Conservation (phyloP, 2,329 filamentous ascomycete genomes). For the Dactylellina drechsleri region DNA sequence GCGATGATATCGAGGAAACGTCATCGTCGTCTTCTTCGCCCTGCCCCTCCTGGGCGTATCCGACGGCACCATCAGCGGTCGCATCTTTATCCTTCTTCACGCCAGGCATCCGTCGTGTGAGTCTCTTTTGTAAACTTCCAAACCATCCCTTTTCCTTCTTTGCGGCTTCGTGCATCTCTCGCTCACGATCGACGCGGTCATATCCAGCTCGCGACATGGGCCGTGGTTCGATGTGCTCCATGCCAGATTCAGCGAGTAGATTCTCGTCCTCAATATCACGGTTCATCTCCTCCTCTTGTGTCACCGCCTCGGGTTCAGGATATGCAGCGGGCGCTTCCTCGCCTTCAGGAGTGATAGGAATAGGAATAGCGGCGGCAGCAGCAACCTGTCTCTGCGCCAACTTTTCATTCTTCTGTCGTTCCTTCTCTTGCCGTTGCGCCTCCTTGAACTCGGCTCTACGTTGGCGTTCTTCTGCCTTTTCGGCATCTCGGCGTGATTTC, state of each 20-base stretch:
- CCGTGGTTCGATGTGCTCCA: slow-evolving; percentile 50
- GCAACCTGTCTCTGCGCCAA: slow-evolving; percentile 11
- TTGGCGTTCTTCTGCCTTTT: slow-evolving; percentile 50
- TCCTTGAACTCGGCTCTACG: slow-evolving; percentile 47
- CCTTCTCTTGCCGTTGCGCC: slow-evolving; percentile 47
- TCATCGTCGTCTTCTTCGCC: slow-evolving; percentile 22
- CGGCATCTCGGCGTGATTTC: slow-evolving; percentile 46
- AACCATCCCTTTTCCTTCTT: slow-evolving; percentile 51
- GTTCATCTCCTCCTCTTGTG: neutral
- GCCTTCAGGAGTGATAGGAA: neutral
- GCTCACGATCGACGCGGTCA: slow-evolving; percentile 35
- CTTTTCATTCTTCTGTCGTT: slow-evolving; percentile 34
- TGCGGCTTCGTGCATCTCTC: slow-evolving; percentile 38
- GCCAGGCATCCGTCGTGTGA: slow-evolving; percentile 26
- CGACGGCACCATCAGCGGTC: neutral
- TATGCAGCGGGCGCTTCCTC: neutral
- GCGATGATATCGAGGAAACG: slow-evolving; percentile 39
- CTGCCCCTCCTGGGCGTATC: neutral
- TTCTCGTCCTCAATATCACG: neutral
- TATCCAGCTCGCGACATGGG: slow-evolving; percentile 48
- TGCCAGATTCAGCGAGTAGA: slow-evolving; percentile 14
- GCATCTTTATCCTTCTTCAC: slow-evolving; percentile 31
- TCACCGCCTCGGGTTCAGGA: neutral
- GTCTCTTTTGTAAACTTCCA: slow-evolving; percentile 36
- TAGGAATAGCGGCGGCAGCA: neutral